Evolutionary conservation across 148 eudicot species (phyloP).

Genomic region (Amaranthus palmeri): DNA sequence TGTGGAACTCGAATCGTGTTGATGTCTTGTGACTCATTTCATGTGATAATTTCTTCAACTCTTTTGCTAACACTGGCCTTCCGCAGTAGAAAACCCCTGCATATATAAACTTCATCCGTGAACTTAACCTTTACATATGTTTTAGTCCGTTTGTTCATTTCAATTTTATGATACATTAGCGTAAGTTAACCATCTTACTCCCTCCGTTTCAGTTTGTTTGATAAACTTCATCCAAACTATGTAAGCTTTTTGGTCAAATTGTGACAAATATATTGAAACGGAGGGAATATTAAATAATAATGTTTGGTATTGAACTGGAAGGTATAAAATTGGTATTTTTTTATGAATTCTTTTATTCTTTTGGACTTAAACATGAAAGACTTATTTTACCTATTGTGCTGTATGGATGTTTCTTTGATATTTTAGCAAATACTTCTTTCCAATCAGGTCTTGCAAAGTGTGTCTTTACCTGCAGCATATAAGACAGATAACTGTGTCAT

Average conservation of each 20-base stretch:
- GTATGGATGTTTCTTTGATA: constrained; percentile 71
- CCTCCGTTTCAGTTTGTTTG: not conserved
- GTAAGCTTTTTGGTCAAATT: too few species aligned
- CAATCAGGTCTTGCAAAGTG: constrained; percentile 98
- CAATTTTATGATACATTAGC: not conserved
- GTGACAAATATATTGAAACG: too few species aligned
- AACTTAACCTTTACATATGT: not conserved
- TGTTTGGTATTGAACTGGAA: constrained; percentile 3
- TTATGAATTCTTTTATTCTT: constrained; percentile 3
- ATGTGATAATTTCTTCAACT: constrained; percentile 62
- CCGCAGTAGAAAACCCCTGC: constrained; percentile 97
- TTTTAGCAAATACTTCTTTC: constrained; percentile 76
- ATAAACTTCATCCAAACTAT: too few species aligned
- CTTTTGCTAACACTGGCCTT: constrained; percentile 68
- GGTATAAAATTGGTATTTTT: not conserved
- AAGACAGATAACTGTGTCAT: not conserved
- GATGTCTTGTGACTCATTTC: constrained; percentile 67
- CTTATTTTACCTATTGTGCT: constrained; percentile 69
- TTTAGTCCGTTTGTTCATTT: not conserved
- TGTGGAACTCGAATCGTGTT: constrained; percentile 92
- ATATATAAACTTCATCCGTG: constrained; percentile 7
- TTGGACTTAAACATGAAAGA: constrained; percentile 10
- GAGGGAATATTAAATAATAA: too few species aligned
- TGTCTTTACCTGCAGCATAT: constrained; percentile 78
- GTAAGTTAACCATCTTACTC: not conserved